Base-by-base conservation (phyloP, 257 asterid genomes). In the Forsythia viridissima region DNA sequence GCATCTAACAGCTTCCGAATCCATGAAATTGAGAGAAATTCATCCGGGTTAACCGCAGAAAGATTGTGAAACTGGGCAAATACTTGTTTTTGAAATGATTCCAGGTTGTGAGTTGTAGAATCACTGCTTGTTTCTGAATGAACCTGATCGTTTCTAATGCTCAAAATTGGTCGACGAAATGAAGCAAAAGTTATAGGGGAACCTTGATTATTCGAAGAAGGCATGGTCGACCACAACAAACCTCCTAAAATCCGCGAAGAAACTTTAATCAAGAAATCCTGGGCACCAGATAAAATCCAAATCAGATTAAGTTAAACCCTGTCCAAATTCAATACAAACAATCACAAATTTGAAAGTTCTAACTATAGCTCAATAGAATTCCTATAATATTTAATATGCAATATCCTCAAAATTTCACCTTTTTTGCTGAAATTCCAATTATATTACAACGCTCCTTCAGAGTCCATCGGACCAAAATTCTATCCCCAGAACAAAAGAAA, bases 21-120 rank as follows among this genome's bases (percentile, higher is more conserved):
- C 99, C 99, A 94, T 52, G 96, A 84, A 84, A 94, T 72, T 2
- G 98, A 89, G 76, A 94, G 96, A 81, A 94, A 84, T 55, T 94
- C 99, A 0, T 88, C 88, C 8, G 88, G 77, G 51, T 81, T 80
- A 6, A 75, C 94, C 43, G 71, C 52, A 2, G 96, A 89, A 0
- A 94, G 94, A 15, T 86, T 89, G 67, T 85, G 87, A 77, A 94
- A 94, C 61, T 81, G 89, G 74, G 79, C 13, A 42, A 82, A 84
- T n/a, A 91, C 86, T 79, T 82, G 90, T 68, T 82, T 83, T 59
- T 94, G 96, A 79, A 94, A 91, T 3, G 84, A 66, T n/a, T 87
- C 97, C 39, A 86, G 73, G 77, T 85, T 85, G 71, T 77, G 85
- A 48, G 75, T 51, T 70, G 74, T 82, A 6, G 89, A 83, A 77